Evolutionary conservation across 306 rosid genomes (phyloP).

Genomic region (Alnus glutinosa): DNA sequence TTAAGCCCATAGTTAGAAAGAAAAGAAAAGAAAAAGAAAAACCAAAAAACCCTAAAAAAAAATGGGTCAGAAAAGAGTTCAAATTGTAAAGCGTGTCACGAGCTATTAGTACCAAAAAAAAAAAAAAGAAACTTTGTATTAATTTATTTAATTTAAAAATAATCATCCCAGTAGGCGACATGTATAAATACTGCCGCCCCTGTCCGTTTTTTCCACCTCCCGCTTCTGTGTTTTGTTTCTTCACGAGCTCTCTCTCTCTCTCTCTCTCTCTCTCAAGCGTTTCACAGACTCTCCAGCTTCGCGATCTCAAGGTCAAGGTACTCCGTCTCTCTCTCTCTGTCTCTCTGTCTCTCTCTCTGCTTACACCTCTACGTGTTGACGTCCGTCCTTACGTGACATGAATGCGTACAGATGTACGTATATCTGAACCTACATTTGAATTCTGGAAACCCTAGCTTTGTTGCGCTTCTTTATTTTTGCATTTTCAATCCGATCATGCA

Average conservation of each 20-base stretch:
- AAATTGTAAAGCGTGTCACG: too few species aligned
- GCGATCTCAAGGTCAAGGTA: slow-evolving; percentile 25
- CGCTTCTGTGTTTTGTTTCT: neutral
- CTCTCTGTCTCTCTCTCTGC: neutral
- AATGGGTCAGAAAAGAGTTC: too few species aligned
- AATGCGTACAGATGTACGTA: neutral
- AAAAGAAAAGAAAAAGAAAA: too few species aligned
- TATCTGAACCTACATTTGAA: neutral
- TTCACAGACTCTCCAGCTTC: neutral
- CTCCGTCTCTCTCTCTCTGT: neutral
- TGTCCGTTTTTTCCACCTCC: neutral
- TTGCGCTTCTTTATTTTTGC: neutral
- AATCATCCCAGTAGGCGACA: neutral
- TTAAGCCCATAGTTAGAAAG: too few species aligned
- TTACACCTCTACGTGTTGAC: neutral
- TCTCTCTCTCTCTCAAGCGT: neutral
- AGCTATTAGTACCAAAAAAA: too few species aligned
- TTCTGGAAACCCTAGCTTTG: neutral
- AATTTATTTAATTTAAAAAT: too few species aligned
- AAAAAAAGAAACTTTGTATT: too few species aligned
- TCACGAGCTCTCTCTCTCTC: neutral
- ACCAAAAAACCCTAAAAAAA: too few species aligned
- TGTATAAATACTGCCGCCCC: neutral
- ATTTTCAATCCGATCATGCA: neutral
- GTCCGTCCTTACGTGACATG: neutral